Evolutionary conservation across 495 filamentous ascomycete genomes (phyloP), one percentile per base, ranked within the genome.

Genomic region (Astrocystis sublimbata): DNA sequence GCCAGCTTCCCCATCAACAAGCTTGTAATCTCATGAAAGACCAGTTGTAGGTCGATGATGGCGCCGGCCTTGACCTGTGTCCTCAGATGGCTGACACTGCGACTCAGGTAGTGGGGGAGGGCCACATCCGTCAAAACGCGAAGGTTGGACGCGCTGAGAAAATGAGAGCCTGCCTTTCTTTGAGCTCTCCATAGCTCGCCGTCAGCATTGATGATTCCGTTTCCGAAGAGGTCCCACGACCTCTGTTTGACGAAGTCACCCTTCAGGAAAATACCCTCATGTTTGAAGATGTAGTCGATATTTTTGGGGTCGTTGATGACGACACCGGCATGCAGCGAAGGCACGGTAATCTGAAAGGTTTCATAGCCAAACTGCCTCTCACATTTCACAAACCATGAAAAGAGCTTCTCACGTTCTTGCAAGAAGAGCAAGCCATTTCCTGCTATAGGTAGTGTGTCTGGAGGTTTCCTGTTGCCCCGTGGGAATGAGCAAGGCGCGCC

Each of bases 161-260:
- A 86, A 13, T 78, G 72, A 15, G 83, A 66, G 1, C 85, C 85
- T 33, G 85, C 84, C 67, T 85, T 86, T 30, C 85, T 73, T 66
- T 87, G 85, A 1, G 79, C 72, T 60, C 78, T 84, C 84, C 85
- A 86, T 38, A 85, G 63, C 15, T 85, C 83, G 10, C 85, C 85
- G 58, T 87, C 85, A 19, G 81, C 80, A 63, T 86, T 87, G 62
- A 87, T 86, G 66, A 87, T 87, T 10, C 85, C 85, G 51, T 84
- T 79, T 0, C 84, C 84, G 54, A 87, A 87, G 0, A 87, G 70
- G 65, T 86, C 84, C 81, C 82, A 83, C 0, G 83, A 81, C 31
- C 83, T 77, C 4, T 65, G 64, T 60, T 83, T 84, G 68, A 87
- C 81, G 67, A 86, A 85, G 17, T 74, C 73, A 15, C 85, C 84